A percentile compares a stretch with the other conserved stretches of the same genome.
Conservation (phyloP, 768 basidiomycete species). For the Collybia sp. region DNA sequence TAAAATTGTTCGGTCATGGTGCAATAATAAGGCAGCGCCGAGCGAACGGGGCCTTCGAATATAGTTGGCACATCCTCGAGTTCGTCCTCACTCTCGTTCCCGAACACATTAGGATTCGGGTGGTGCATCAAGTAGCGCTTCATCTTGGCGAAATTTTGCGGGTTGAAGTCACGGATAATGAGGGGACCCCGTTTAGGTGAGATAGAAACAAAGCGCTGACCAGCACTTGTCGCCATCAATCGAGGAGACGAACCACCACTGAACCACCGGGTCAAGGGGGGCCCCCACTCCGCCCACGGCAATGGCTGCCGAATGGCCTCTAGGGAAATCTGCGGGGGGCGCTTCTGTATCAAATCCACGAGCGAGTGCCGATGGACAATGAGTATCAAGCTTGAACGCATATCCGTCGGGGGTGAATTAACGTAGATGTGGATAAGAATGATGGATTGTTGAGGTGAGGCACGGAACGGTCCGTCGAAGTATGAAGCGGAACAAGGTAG, state of each 20-base stretch:
- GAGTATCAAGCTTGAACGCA: slow-evolving; percentile 19
- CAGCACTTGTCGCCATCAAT: slow-evolving; percentile 35
- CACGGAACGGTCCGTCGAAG: slow-evolving; percentile 17
- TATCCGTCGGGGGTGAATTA: neutral
- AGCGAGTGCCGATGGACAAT: slow-evolving; percentile 29
- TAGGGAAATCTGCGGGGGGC: neutral
- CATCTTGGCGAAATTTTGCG: neutral
- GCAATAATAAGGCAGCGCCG: neutral
- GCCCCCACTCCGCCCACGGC: slow-evolving; percentile 28
- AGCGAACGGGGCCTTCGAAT: neutral
- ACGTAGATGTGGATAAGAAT: slow-evolving; percentile 28
- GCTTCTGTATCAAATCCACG: slow-evolving; percentile 3
- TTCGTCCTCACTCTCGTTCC: neutral
- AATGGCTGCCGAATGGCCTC: slow-evolving; percentile 3
- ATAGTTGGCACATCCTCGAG: neutral
- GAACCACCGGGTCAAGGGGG: slow-evolving; percentile 28
- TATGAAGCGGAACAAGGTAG: slow-evolving; percentile 15
- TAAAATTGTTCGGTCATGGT: neutral
- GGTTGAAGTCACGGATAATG: neutral
- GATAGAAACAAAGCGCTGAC: slow-evolving; percentile 25
- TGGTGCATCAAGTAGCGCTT: neutral
- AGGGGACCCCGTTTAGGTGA: slow-evolving; percentile 1
- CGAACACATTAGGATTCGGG: neutral
- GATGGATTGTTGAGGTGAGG: slow-evolving; percentile 22
- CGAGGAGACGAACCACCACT: slow-evolving; percentile 22